These are phyloP conservation scores for Vanderwaltozyma verrucispora DNA, from an alignment of 805 yeast species.

Conservation along the genomic window DNA sequence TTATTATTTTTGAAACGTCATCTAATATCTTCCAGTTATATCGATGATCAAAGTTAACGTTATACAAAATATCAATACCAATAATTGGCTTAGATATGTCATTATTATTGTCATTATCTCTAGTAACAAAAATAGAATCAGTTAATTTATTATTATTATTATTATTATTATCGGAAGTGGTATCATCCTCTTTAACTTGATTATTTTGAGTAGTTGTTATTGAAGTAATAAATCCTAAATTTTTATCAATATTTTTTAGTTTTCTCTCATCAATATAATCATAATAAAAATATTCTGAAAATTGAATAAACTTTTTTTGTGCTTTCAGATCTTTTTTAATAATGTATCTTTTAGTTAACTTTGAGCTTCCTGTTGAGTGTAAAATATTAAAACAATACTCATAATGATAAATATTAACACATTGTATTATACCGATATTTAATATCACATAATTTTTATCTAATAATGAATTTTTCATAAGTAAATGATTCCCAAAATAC, in stretches of 20 bases:
- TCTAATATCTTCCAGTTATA: neutral
- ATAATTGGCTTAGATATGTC: neutral
- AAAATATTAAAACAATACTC: neutral
- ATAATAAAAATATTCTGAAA: neutral
- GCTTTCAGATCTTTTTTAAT: conserved; percentile 1
- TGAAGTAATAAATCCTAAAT: neutral
- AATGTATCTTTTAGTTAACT: neutral
- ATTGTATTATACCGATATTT: conserved; percentile 1
- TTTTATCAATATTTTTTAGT: too few relatives aligned
- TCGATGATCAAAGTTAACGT: neutral
- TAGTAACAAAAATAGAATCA: neutral
- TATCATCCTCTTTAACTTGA: too few relatives aligned
- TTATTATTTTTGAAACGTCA: neutral
- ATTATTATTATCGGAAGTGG: neutral
- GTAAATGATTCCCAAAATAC: too few relatives aligned
- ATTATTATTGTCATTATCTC: neutral
- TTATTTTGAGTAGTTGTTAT: too few relatives aligned
- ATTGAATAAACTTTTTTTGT: neutral
- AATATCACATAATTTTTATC: neutral
- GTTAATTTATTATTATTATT: neutral
- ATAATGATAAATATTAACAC: neutral
- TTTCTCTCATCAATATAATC: neutral
- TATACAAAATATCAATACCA: neutral
- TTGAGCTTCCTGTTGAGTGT: neutral
- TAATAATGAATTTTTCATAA: too few relatives aligned